These are phyloP conservation scores for Nematodospora valgi DNA, from an alignment of 805 yeast species.

Conservation along the genomic window DNA sequence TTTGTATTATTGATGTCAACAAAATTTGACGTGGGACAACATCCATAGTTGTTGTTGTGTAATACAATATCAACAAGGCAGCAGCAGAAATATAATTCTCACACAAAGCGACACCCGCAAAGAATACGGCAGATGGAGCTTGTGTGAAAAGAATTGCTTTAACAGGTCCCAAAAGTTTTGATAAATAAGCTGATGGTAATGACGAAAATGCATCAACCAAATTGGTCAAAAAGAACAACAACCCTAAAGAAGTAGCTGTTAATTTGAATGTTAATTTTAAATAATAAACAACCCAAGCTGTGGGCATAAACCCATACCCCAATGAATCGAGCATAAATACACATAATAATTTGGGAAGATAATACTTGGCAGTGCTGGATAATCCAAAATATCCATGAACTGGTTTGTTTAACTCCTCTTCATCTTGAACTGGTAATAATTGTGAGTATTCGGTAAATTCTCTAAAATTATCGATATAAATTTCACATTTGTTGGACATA, in stretches of 20 bases:
- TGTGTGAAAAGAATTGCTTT: conserved; percentile 72
- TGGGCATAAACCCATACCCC: conserved; percentile 85
- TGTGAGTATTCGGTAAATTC: conserved; percentile 7
- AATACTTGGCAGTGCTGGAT: conserved; percentile 40
- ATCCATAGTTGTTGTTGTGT: conserved; percentile 75
- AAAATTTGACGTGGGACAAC: conserved; percentile 88
- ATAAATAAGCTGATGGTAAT: conserved; percentile 69
- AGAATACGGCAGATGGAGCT: conserved; percentile 70
- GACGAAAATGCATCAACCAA: conserved; percentile 65
- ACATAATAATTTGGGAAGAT: conserved; percentile 47
- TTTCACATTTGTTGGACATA: conserved; percentile 54
- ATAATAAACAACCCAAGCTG: conserved; percentile 85
- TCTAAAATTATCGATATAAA: conserved; percentile 21
- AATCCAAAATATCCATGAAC: conserved; percentile 33
- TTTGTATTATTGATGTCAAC: conserved; percentile 61
- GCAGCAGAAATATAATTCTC: conserved; percentile 40
- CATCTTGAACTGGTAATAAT: conserved; percentile 1
- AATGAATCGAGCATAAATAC: conserved; percentile 83
- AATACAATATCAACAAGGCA: conserved; percentile 49
- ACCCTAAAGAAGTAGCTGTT: conserved; percentile 59
- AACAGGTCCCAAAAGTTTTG: conserved; percentile 72
- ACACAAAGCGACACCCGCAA: conserved; percentile 36
- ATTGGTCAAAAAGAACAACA: conserved; percentile 63
- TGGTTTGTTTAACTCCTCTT: conserved; percentile 8
- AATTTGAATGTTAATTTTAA: conserved; percentile 55